Percentiles rank a stretch among this genome's conserved stretches.
phyloP scores from a whole-genome alignment of 176 grass and related monocot species.

The Aegilops tauschii region DNA sequence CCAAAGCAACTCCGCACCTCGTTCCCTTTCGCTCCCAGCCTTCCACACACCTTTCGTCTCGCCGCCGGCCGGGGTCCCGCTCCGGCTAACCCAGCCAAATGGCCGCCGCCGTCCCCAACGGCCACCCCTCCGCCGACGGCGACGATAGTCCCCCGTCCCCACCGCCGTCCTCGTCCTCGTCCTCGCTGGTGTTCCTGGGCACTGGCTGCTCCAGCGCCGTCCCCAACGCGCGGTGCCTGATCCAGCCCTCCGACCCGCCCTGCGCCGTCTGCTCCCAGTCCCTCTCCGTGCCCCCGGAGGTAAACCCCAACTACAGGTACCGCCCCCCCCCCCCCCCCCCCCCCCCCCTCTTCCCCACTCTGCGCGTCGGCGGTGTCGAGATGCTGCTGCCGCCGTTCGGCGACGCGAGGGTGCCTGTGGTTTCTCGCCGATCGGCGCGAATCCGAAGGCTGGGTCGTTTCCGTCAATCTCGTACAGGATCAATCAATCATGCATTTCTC shows the following conservation, averaged over 20 bases:
- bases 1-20: constrained; percentile 26
- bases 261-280: constrained; percentile 86
- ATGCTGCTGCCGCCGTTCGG: background rate
- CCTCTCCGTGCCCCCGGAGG: constrained; percentile 69
- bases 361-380: background rate
- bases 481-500: background rate
- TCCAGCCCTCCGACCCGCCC: constrained; percentile 78
- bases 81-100: constrained; percentile 12
- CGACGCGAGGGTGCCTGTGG: background rate
- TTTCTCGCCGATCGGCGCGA: background rate
- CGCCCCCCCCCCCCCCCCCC: background rate
- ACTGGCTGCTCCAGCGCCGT: constrained; percentile 94
- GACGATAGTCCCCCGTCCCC: background rate
- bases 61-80: background rate
- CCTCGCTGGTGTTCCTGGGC: constrained; percentile 90
- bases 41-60: background rate
- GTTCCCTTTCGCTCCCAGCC: background rate
- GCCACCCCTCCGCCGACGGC: background rate
- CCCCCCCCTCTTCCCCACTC: background rate
- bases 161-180: constrained; percentile 40
- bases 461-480: background rate
- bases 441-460: background rate
- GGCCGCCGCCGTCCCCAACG: constrained; percentile 40
- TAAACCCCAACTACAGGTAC: constrained; percentile 94
- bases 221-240: constrained; percentile 93